These are phyloP conservation scores for Rhodosporidiobolus odoratus DNA, from an alignment of 768 basidiomycete species.

Conservation along the genomic window DNA sequence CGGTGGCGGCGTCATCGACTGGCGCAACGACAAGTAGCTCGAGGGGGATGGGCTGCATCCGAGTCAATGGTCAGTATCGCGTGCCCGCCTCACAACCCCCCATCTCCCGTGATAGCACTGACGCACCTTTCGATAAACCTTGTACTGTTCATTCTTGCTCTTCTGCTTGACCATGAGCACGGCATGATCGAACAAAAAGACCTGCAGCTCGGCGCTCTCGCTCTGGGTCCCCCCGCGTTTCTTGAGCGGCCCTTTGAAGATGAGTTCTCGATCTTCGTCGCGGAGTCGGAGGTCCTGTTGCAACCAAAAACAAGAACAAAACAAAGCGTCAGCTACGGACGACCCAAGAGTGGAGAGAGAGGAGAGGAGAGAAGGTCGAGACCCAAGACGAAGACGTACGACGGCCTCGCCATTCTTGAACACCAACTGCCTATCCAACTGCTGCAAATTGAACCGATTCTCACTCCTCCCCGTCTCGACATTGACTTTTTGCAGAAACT, in stretches of 20 bases:
- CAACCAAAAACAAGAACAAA: too few relatives aligned
- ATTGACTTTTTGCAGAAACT: slow-evolving; percentile 82
- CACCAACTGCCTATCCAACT: slow-evolving; percentile 83
- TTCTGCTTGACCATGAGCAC: slow-evolving; percentile 88
- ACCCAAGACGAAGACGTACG: slow-evolving; percentile 53
- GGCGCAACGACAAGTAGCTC: slow-evolving; percentile 80
- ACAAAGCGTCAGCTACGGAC: too few relatives aligned
- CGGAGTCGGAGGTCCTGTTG: slow-evolving; percentile 71
- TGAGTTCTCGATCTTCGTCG: slow-evolving; percentile 82
- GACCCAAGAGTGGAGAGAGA: not conserved
- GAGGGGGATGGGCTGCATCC: slow-evolving; percentile 87
- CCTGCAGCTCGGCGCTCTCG: slow-evolving; percentile 81
- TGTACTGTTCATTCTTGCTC: slow-evolving; percentile 83
- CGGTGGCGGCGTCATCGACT: slow-evolving; percentile 54
- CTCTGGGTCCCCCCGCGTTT: slow-evolving; percentile 67
- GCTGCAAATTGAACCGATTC: slow-evolving; percentile 89
- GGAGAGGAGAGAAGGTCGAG: not conserved
- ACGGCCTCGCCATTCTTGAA: slow-evolving; percentile 87
- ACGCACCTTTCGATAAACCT: slow-evolving; percentile 80
- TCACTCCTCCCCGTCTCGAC: slow-evolving; percentile 90
- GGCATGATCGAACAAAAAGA: slow-evolving; percentile 95
- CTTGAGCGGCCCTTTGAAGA: slow-evolving; percentile 83
- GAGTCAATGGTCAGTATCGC: not conserved
- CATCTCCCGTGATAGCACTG: not conserved
- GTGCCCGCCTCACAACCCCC: too few relatives aligned